Evolutionary conservation across 2,329 filamentous ascomycete genomes (phyloP).

Genomic region (Talaromyces piceae): DNA sequence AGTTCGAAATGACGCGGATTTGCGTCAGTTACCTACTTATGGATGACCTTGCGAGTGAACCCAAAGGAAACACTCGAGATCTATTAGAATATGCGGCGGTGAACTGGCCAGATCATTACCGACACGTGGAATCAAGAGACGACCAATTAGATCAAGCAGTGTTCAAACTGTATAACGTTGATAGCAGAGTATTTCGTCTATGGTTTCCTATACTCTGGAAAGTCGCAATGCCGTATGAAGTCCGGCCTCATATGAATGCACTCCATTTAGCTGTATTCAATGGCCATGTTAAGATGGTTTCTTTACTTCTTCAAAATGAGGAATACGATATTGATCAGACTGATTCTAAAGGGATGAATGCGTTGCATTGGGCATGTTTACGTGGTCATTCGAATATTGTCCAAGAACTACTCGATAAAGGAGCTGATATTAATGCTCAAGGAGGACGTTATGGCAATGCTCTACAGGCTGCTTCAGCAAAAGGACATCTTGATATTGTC

Average conservation of each 20-base stretch:
- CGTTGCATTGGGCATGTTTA: constrained; percentile 16
- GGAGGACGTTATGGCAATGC: neutral
- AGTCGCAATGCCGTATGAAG: neutral
- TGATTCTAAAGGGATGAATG: neutral
- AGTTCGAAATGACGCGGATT: neutral
- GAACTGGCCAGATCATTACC: neutral
- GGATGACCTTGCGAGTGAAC: neutral
- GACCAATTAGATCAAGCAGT: neutral
- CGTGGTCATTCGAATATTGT: constrained; percentile 14
- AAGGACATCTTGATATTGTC: neutral
- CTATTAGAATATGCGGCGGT: neutral
- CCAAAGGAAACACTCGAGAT: neutral
- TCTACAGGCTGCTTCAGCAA: neutral
- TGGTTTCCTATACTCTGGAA: neutral
- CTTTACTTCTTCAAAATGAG: neutral
- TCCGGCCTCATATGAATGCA: neutral
- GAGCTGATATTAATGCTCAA: constrained; percentile 15
- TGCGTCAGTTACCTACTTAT: constrained; percentile 1
- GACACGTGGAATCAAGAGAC: neutral
- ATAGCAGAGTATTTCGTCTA: neutral
- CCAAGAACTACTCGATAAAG: constrained; percentile 17
- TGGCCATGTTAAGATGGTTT: constrained; percentile 4
- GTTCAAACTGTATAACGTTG: neutral
- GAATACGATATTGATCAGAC: neutral
- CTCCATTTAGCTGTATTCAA: constrained; percentile 5